A percentile compares a stretch with the other conserved stretches of the same genome.
Evolutionary conservation across 2,329 filamentous ascomycete species (phyloP).

Genomic region (Epicoccum nigrum): DNA sequence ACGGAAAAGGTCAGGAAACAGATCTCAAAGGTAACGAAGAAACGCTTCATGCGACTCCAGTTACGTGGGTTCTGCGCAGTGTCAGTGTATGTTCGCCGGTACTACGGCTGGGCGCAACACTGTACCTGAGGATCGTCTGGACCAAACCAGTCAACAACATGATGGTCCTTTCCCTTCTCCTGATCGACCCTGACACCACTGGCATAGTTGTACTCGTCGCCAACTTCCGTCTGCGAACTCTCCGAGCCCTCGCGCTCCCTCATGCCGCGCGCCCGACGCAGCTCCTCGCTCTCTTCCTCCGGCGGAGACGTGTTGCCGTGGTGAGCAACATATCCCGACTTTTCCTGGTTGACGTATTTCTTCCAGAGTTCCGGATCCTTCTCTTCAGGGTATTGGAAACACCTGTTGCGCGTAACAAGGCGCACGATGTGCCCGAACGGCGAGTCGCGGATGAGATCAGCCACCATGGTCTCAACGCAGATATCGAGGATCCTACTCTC

Average conservation of each 20-base stretch:
- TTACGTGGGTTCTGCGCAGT: slow-evolving; percentile 53
- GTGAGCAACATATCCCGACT: slow-evolving; percentile 56
- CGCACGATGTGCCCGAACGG: slow-evolving; percentile 48
- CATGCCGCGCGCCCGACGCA: slow-evolving; percentile 15
- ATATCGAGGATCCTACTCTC: not conserved
- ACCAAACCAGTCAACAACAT: slow-evolving; percentile 60
- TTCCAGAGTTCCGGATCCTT: slow-evolving; percentile 56
- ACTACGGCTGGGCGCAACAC: not conserved
- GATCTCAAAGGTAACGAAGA: slow-evolving; percentile 55
- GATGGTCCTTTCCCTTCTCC: slow-evolving; percentile 59
- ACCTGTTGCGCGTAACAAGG: slow-evolving; percentile 46
- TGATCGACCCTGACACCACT: slow-evolving; percentile 55
- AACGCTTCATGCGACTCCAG: slow-evolving; percentile 53
- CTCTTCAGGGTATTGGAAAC: slow-evolving; percentile 56
- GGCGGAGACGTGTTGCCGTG: slow-evolving; percentile 51
- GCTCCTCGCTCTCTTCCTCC: slow-evolving; percentile 39
- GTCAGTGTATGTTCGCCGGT: not conserved
- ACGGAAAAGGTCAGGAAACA: slow-evolving; percentile 59
- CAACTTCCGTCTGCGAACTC: slow-evolving; percentile 19
- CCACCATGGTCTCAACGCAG: slow-evolving; percentile 9
- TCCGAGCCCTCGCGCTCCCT: slow-evolving; percentile 20
- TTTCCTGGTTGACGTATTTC: slow-evolving; percentile 57
- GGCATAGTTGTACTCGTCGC: slow-evolving; percentile 35
- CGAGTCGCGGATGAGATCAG: slow-evolving; percentile 31
- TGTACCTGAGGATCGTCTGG: slow-evolving; percentile 52